Percentiles rank a stretch among this genome's conserved stretches.
These are phyloP conservation scores for Colletotrichum scovillei DNA, from an alignment of 2,329 filamentous ascomycete genomes.

Conservation along the genomic window DNA sequence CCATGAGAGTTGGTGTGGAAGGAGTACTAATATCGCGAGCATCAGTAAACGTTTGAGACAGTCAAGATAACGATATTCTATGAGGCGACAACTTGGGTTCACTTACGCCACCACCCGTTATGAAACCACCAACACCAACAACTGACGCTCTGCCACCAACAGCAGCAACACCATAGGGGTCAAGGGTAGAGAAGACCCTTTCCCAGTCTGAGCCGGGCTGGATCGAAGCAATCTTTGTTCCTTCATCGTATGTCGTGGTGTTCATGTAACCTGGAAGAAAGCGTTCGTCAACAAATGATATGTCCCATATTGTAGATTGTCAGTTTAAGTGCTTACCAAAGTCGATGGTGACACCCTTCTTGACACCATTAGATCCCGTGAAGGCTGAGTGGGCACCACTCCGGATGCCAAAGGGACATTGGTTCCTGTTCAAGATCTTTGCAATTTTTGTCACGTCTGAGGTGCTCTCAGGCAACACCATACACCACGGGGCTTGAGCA, in stretches of 20 bases:
- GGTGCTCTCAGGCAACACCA: slow-evolving; percentile 32
- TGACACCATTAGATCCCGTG: slow-evolving; percentile 39
- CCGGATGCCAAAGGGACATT: slow-evolving; percentile 43
- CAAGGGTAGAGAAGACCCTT: slow-evolving; percentile 40
- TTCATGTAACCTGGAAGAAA: slow-evolving; percentile 43
- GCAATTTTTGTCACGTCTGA: slow-evolving; percentile 37
- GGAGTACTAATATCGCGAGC: slow-evolving; percentile 36
- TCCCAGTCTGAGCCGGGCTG: slow-evolving; percentile 43
- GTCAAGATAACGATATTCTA: too few species aligned
- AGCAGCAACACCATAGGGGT: slow-evolving; percentile 33
- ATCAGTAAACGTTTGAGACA: background rate
- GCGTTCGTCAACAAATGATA: background rate
- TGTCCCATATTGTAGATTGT: background rate
- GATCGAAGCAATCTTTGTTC: slow-evolving; percentile 44
- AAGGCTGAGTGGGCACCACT: slow-evolving; percentile 43
- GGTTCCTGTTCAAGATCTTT: slow-evolving; percentile 35
- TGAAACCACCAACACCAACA: slow-evolving; percentile 41
- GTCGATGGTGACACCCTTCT: slow-evolving; percentile 42
- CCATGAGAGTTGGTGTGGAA: slow-evolving; percentile 47
- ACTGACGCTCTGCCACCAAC: slow-evolving; percentile 40
- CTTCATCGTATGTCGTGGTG: slow-evolving; percentile 43
- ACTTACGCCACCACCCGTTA: slow-evolving; percentile 37
- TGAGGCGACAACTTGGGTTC: background rate
- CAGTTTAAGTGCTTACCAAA: slow-evolving; percentile 31
- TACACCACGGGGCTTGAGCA: slow-evolving; percentile 42